Base-by-base conservation (phyloP, 352 stramenopile species). In the Phytophthora pini region DNA sequence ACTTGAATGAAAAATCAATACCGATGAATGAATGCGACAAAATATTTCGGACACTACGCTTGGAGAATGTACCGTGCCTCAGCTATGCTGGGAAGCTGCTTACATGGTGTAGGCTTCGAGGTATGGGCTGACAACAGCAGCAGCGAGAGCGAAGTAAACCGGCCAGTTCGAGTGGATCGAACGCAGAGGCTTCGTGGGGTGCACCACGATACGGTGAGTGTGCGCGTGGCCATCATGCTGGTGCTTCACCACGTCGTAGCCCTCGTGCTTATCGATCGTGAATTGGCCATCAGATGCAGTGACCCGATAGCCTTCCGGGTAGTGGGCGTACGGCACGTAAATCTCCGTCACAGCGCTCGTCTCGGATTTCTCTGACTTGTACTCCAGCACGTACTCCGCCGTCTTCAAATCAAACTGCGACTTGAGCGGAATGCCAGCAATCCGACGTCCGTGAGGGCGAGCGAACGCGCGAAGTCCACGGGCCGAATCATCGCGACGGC, bases 371-470 rank as follows among this genome's bases (percentile, higher is more conserved):
- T 44, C 43, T 7, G 74, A 77, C 9, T 64, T 53, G 63, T 77
- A 89, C 49, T 87, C 76, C 34, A 91, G 63, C 27, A 76, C 58
- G 44, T 91, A 94, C 36, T 73, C 72, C 0, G 65, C 70, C 4
- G 52, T 69, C 3, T 68, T 52, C 38, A 87, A 65, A 8, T 72
- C 49, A 57, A 92, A 95, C 26, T 60, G 34, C 45, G 84, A 89
- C 58, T 79, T 84, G 38, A 39, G 68, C 9, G 84, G 86, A 10
- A 87, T 68, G 5, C 88, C 88, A 11, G 79, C 77, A 36, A 92
- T 89, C 48, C 84, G 89, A 15, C 67, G 77, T 24, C 82, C 72
- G 38, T 84, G 74, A 1, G 86, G 84, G 7, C 86, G 82, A 34
- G 80, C 81, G 46, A 92, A 91, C 2, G 78, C 85, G 3, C 79